Evolutionary conservation across 768 basidiomycete species (phyloP), one percentile per base, ranked within the genome.

Genomic region (Boletales sp.): DNA sequence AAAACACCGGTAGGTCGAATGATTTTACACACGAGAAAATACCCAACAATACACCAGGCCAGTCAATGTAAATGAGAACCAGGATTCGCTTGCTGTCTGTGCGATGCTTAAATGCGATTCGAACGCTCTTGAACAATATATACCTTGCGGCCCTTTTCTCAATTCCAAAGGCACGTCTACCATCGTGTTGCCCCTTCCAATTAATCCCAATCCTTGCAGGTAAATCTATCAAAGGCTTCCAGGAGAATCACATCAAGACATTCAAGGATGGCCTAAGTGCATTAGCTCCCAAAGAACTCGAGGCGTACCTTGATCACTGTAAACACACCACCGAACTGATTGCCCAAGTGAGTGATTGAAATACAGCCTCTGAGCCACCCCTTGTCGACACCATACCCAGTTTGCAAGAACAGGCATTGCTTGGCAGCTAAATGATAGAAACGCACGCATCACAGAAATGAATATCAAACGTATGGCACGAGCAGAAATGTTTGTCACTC

Each of bases 121-220:
- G 28, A 34, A 12, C 12, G 5, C 44, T 15, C 51, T 66, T 25
- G 46, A 64, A 44, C 49, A 53, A 31, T 66, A 64, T 45, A 50
- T 66, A 34, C 62, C 59, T 34, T 59, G 59, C 7, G 63, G 63
- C 3, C 64, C 63, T 8, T 61, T 66, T 44, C 49, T 64, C 37
- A 48, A 44, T 37, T 25, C 50, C n/a, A 64, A 51, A 59, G 63
- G 63, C 18, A 61, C n/a, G 57, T 40, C 28, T 6, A 15, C 14
- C 33, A 38, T 44, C 6, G 6, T 38, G 25, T 32, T 25, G 11
- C 37, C 28, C 32, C 21, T 5, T 12, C 8, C 10, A 34, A 32
- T 25, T 46, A 42, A 54, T 63, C 40, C 58, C 9, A 43, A 37
- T 28, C 25, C 18, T 18, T 37, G 34, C 11, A 64, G 63, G 56